Evolutionary conservation across 2,329 filamentous ascomycete species (phyloP).

Genomic region (Venturia effusa): DNA sequence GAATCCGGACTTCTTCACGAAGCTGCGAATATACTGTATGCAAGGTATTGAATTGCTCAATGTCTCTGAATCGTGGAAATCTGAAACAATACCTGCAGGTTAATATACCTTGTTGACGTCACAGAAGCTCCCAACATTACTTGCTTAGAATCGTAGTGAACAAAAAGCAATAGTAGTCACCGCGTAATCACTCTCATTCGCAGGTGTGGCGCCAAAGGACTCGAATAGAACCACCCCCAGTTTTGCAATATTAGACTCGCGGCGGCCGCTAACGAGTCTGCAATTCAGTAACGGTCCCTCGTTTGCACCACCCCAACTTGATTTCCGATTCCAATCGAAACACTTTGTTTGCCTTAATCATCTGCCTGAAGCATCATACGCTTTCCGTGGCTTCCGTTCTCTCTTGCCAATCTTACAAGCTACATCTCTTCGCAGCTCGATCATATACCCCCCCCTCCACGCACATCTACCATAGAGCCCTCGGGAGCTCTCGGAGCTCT

Average conservation of each 20-base stretch:
- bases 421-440: background rate
- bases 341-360: background rate
- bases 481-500: background rate
- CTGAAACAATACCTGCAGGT: background rate
- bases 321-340: conserved; percentile 1
- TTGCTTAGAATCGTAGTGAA: background rate
- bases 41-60: background rate
- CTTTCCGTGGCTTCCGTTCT: conserved; percentile 5
- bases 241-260: background rate
- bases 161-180: background rate
- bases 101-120: background rate
- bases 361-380: background rate
- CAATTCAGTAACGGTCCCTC: background rate
- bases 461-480: background rate
- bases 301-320: background rate
- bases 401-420: background rate
- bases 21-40: background rate
- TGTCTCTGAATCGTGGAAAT: background rate
- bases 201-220: background rate
- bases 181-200: background rate
- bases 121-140: background rate
- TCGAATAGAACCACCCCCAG: background rate
- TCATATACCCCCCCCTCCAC: background rate
- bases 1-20: too few species aligned
- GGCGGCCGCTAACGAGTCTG: background rate